Percentiles rank a stretch among this genome's conserved stretches.
Conservation (phyloP, 2,329 filamentous ascomycete species). For the Plenodomus tracheiphilus region DNA sequence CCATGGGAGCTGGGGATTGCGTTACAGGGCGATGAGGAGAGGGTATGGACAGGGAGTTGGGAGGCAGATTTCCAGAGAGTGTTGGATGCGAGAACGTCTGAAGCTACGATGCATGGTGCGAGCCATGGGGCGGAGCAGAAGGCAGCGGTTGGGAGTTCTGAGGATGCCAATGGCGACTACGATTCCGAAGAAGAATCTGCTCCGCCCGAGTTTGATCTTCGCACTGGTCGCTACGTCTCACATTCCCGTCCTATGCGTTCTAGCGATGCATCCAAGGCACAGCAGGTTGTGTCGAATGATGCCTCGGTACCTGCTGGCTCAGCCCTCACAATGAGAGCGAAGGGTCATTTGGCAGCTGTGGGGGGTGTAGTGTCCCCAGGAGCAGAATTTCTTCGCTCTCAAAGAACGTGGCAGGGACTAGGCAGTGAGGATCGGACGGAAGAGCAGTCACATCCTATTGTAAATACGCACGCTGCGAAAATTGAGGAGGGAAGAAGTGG, state of each 20-base stretch:
- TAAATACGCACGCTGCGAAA: slow-evolving; percentile 57
- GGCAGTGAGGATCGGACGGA: slow-evolving; percentile 78
- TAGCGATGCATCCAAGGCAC: slow-evolving; percentile 15
- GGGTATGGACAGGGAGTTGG: slow-evolving; percentile 88
- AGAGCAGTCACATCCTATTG: slow-evolving; percentile 46
- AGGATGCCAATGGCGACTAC: slow-evolving; percentile 4
- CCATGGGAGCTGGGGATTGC: slow-evolving; percentile 88
- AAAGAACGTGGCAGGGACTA: slow-evolving; percentile 88
- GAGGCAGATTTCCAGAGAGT: slow-evolving; percentile 80
- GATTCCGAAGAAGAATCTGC: slow-evolving; percentile 57
- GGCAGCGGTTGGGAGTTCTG: slow-evolving; percentile 9
- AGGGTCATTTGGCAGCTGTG: slow-evolving; percentile 76
- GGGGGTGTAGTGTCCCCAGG: slow-evolving; percentile 89
- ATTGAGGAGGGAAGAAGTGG: slow-evolving; percentile 87
- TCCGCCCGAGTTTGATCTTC: slow-evolving; percentile 87
- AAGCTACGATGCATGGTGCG: slow-evolving; percentile 41
- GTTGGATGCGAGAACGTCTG: slow-evolving; percentile 44
- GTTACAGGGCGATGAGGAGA: slow-evolving; percentile 71
- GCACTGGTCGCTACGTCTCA: slow-evolving; percentile 81
- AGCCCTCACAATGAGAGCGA: slow-evolving; percentile 65
- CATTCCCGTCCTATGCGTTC: slow-evolving; percentile 71
- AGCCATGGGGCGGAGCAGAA: slow-evolving; percentile 61
- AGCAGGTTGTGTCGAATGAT: slow-evolving; percentile 1
- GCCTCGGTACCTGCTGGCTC: slow-evolving; percentile 39
- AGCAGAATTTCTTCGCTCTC: slow-evolving; percentile 79